Percentiles rank a stretch among this genome's conserved stretches.
phyloP scores from a whole-genome alignment of 2,329 filamentous ascomycete species.

The Neurospora crassa region DNA sequence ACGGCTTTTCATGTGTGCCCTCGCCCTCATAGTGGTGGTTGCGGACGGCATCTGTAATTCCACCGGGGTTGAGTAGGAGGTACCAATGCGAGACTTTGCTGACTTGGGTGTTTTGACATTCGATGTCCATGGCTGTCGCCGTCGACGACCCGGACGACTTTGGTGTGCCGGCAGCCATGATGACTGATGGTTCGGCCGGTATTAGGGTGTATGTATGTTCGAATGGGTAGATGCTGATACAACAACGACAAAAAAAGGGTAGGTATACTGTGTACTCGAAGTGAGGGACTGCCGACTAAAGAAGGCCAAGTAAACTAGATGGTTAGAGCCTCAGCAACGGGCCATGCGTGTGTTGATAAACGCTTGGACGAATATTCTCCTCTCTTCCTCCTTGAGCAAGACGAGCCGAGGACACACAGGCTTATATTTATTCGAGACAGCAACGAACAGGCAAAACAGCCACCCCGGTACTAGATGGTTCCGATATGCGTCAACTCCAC shows the following conservation, averaged over 20 bases:
- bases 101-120: conserved; percentile 25
- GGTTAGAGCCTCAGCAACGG: not conserved
- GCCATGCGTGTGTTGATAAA: not conserved
- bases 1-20: conserved; percentile 60
- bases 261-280: not conserved
- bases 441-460: not conserved
- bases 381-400: not conserved
- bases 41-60: conserved; percentile 47
- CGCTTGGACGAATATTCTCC: not conserved
- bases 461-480: not conserved
- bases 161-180: not conserved
- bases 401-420: not conserved
- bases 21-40: conserved; percentile 46
- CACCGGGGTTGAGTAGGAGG: conserved; percentile 47
- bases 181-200: not conserved
- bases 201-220: not conserved
- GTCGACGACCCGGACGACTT: not conserved
- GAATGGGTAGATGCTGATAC: not conserved
- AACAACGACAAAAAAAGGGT: not conserved
- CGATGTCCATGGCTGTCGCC: conserved; percentile 25
- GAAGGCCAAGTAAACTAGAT: not conserved
- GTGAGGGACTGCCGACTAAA: not conserved
- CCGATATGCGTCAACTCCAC: not conserved
- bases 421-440: not conserved
- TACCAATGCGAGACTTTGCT: conserved; percentile 36